Evolutionary conservation across 2,329 filamentous ascomycete genomes (phyloP).

Genomic region (Aspergillus proliferans): DNA sequence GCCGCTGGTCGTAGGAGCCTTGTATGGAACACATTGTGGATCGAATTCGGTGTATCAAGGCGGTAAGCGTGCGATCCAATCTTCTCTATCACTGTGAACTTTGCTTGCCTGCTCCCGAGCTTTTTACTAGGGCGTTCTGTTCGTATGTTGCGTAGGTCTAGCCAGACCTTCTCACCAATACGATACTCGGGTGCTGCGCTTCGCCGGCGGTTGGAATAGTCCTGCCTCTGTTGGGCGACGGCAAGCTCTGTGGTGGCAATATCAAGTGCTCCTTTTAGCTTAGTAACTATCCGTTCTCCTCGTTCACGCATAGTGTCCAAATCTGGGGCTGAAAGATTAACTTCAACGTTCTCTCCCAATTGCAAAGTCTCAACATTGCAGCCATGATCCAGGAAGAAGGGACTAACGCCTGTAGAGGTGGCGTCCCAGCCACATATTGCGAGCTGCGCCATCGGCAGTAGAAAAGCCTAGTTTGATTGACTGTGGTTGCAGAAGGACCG

Average conservation of each 20-base stretch:
- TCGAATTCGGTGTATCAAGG: not conserved
- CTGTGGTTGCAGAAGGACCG: not conserved
- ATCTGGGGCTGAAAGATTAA: too few relatives aligned
- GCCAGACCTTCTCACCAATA: not conserved
- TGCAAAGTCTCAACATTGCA: not conserved
- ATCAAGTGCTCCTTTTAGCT: not conserved
- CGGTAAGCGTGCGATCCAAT: not conserved
- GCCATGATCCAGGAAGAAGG: not conserved
- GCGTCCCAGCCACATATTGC: not conserved
- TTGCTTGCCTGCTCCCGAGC: not conserved
- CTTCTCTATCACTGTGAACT: not conserved
- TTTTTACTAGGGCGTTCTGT: not conserved
- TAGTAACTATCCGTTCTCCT: not conserved
- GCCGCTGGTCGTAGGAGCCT: not conserved
- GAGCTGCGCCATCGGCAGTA: not conserved
- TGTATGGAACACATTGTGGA: not conserved
- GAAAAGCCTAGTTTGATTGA: not conserved
- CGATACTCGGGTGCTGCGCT: not conserved
- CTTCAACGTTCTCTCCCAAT: too few relatives aligned
- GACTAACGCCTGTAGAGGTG: not conserved
- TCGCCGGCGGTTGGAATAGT: not conserved
- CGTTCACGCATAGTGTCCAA: not conserved
- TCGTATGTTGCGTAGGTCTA: not conserved
- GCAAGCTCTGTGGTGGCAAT: not conserved
- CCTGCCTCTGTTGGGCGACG: not conserved